Evolutionary conservation across 2,329 filamentous ascomycete genomes (phyloP).

Genomic region (Sarocladium oryzae): DNA sequence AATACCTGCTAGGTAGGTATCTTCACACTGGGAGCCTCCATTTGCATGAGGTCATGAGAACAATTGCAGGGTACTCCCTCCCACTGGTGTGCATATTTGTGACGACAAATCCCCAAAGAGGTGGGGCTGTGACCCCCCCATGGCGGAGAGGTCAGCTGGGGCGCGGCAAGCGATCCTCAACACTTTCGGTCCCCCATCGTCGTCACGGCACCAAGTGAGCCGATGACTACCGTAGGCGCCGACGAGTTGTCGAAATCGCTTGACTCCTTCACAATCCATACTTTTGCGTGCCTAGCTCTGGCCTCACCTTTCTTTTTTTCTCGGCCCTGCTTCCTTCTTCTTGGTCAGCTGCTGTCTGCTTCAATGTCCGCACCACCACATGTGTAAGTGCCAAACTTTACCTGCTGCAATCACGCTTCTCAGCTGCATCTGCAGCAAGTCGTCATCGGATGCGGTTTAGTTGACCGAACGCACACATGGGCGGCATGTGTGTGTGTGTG

Average conservation of each 20-base stretch:
- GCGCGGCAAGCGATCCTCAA: constrained; percentile 7
- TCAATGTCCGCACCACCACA: constrained; percentile 7
- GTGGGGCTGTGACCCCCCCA: neutral
- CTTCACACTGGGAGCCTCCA: too few species aligned
- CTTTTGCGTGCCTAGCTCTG: neutral
- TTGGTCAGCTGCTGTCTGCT: neutral
- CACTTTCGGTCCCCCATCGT: constrained; percentile 1
- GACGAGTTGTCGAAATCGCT: neutral
- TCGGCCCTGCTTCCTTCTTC: neutral
- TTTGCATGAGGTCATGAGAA: too few species aligned
- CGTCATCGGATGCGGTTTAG: constrained; percentile 11
- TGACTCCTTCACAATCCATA: neutral
- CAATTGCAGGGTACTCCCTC: too few species aligned
- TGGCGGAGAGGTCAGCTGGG: neutral
- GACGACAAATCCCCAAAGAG: neutral
- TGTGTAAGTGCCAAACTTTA: constrained; percentile 10
- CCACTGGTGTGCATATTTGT: too few species aligned
- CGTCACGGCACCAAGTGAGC: neutral
- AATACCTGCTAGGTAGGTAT: too few species aligned
- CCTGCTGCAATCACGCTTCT: neutral
- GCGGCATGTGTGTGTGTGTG: neutral
- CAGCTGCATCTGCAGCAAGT: constrained; percentile 1
- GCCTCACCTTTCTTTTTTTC: neutral
- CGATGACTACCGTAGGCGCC: constrained; percentile 1
- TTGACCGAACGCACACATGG: neutral